Conservation (phyloP, 225 moss, liverwort and hornwort species). For the Pseudisothecium myosuroides region DNA sequence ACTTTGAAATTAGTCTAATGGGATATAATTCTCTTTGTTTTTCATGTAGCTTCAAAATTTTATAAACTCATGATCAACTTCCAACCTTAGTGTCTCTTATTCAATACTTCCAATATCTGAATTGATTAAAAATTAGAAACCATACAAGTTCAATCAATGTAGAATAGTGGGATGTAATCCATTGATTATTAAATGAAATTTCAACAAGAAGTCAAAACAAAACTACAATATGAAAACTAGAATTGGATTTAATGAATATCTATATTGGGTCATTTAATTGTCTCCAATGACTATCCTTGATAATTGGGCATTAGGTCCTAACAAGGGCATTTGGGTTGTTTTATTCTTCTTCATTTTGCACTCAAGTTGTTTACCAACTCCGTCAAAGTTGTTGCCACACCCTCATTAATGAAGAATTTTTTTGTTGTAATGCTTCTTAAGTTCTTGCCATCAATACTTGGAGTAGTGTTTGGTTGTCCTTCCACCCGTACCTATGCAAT, state of each 20-base stretch:
- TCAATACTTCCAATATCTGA: neutral
- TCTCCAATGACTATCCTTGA: neutral
- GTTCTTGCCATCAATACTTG: neutral
- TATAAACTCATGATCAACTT: neutral
- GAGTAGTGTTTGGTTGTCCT: neutral
- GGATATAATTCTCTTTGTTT: neutral
- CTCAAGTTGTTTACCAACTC: neutral
- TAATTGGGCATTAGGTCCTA: accelerated
- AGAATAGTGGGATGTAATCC: neutral
- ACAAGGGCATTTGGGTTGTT: neutral
- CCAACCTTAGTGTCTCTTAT: neutral
- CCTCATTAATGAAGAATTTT: neutral
- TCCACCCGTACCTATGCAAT: accelerated
- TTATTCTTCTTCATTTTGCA: neutral
- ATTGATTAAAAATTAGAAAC: neutral
- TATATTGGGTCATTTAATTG: neutral
- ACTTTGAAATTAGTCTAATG: neutral
- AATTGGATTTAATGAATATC: neutral
- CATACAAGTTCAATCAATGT: neutral
- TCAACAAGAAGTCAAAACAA: neutral
- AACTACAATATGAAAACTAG: neutral
- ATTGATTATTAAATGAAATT: neutral
- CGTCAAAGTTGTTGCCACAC: accelerated
- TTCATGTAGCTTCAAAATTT: neutral
- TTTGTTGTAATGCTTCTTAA: neutral